Evolutionary conservation across 73 alveolate species (phyloP).

Genomic region (Stentor roeselii): DNA sequence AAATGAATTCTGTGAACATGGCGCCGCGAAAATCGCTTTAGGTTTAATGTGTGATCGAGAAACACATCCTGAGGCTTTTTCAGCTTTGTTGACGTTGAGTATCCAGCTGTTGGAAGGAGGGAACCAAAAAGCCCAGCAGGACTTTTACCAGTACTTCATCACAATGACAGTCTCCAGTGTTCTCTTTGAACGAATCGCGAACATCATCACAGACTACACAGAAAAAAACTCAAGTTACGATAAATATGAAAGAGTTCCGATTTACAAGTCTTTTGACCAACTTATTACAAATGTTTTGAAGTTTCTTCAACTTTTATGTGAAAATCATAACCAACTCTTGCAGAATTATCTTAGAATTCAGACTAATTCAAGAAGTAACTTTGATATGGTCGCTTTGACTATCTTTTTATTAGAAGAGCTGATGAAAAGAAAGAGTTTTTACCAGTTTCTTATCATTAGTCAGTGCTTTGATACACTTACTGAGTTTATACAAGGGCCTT

Average conservation of each 20-base stretch:
- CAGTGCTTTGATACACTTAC: slow-evolving; percentile 88
- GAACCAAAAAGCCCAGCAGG: slow-evolving; percentile 46
- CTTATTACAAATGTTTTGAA: slow-evolving; percentile 64
- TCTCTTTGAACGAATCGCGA: slow-evolving; percentile 45
- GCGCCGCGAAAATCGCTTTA: slow-evolving; percentile 18
- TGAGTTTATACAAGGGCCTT: slow-evolving; percentile 97
- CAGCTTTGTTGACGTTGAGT: slow-evolving; percentile 43
- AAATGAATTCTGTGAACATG: neutral
- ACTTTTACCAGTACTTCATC: slow-evolving; percentile 45
- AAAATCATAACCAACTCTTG: slow-evolving; percentile 79
- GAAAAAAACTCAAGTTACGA: slow-evolving; percentile 17
- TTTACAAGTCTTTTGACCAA: neutral
- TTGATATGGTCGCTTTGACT: slow-evolving; percentile 64
- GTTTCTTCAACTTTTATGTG: slow-evolving; percentile 89
- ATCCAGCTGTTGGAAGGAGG: slow-evolving; percentile 53
- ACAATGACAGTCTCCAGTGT: slow-evolving; percentile 43
- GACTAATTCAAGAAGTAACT: slow-evolving; percentile 70
- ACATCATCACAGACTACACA: slow-evolving; percentile 39
- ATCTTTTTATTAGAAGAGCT: slow-evolving; percentile 35
- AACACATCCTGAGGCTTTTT: slow-evolving; percentile 34
- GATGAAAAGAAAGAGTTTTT: slow-evolving; percentile 62
- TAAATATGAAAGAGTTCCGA: neutral
- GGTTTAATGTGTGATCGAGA: slow-evolving; percentile 33
- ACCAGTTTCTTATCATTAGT: slow-evolving; percentile 69
- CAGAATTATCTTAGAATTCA: slow-evolving; percentile 86